These are phyloP conservation scores for Rhizopus arrhizus DNA, from an alignment of 371 early-diverging fungal species.

Conservation along the genomic window DNA sequence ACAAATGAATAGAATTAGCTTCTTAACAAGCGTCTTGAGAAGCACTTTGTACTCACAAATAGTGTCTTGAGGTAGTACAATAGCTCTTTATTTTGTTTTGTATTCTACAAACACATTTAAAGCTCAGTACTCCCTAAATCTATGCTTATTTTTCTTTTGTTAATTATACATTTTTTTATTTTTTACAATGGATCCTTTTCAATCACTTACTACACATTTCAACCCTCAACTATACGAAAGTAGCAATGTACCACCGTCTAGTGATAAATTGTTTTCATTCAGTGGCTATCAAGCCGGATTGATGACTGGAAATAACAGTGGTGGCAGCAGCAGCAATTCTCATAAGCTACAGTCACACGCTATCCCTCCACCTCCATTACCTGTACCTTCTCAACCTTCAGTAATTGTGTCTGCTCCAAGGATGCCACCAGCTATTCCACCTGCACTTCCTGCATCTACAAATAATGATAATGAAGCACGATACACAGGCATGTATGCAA, in stretches of 20 bases:
- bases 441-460: not conserved
- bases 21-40: too few species aligned
- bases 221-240: constrained; percentile 36
- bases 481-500: constrained; percentile 48
- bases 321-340: constrained; percentile 3
- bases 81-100: too few species aligned
- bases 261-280: constrained; percentile 25
- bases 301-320: constrained; percentile 18
- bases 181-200: constrained; percentile 27
- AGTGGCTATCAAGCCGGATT: constrained; percentile 36
- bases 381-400: not conserved
- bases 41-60: too few species aligned
- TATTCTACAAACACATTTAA: too few species aligned
- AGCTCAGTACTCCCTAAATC: too few species aligned
- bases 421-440: not conserved
- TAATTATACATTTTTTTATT: too few species aligned
- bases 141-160: too few species aligned
- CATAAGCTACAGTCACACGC: not conserved
- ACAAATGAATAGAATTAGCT: too few species aligned
- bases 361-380: not conserved
- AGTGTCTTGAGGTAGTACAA: too few species aligned
- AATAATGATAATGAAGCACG: constrained; percentile 6
- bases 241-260: constrained; percentile 36
- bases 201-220: constrained; percentile 21
- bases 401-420: too few species aligned